phyloP scores from a whole-genome alignment of 1,284 basidiomycete species.

The Ustilago vetiveriae region DNA sequence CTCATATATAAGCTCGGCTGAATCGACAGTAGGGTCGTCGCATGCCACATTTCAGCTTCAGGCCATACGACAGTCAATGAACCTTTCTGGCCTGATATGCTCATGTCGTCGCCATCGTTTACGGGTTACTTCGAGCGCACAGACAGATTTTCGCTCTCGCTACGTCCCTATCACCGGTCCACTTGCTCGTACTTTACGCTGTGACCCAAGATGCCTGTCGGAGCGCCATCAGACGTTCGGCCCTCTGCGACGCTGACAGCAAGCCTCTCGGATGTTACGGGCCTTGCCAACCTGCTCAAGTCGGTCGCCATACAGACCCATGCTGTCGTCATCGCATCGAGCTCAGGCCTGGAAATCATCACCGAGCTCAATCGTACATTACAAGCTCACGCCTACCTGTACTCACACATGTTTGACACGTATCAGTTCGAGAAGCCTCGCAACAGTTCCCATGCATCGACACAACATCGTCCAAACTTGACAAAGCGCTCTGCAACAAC shows the following conservation, averaged over 20 bases:
- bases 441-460: neutral
- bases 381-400: slow-evolving; percentile 84
- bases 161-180: no score
- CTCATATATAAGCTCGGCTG: no score
- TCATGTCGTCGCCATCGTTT: no score
- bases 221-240: neutral
- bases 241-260: slow-evolving; percentile 20
- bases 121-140: no score
- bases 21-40: no score
- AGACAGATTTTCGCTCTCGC: no score
- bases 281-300: slow-evolving; percentile 41
- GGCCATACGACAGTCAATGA: no score
- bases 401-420: slow-evolving; percentile 79
- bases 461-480: neutral
- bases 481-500: slow-evolving; percentile 14
- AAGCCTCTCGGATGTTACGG: slow-evolving; percentile 42
- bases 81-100: no score
- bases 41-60: neutral
- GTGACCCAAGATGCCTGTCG: slow-evolving; percentile 11
- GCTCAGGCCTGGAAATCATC: slow-evolving; percentile 79
- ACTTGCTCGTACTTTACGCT: no score
- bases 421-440: slow-evolving; percentile 73
- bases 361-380: slow-evolving; percentile 85
- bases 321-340: slow-evolving; percentile 78
- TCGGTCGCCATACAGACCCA: slow-evolving; percentile 44